Percentiles rank a stretch among this genome's conserved stretches.
phyloP scores from a whole-genome alignment of 2,329 filamentous ascomycete species.

The Cytospora piceae region DNA sequence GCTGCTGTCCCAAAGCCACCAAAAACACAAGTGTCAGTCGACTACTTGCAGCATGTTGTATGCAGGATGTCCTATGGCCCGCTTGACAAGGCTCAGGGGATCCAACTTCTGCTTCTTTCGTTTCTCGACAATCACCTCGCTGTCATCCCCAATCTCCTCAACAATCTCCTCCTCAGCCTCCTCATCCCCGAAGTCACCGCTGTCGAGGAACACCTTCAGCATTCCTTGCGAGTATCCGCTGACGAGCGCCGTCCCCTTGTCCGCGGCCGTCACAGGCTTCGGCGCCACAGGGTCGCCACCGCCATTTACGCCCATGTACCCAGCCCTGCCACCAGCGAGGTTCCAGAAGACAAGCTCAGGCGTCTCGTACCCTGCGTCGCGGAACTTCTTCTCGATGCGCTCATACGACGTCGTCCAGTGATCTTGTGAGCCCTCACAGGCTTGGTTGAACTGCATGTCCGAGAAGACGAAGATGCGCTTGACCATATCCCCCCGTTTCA shows the following conservation, averaged over 20 bases:
- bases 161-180: conserved; percentile 39
- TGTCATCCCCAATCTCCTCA: conserved; percentile 37
- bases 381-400: conserved; percentile 50
- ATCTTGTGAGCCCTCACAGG: conserved; percentile 25
- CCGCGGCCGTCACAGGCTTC: conserved; percentile 53
- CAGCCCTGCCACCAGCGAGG: conserved; percentile 48
- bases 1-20: too few species aligned
- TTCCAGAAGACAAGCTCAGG: conserved; percentile 66
- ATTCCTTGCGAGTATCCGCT: conserved; percentile 61
- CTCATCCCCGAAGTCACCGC: conserved; percentile 49
- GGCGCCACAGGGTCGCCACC: conserved; percentile 41
- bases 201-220: conserved; percentile 61
- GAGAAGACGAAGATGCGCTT: conserved; percentile 64
- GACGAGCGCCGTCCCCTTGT: conserved; percentile 53
- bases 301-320: conserved; percentile 18
- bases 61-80: conserved; percentile 56
- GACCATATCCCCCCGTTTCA: conserved; percentile 61
- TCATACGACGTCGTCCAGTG: conserved; percentile 53
- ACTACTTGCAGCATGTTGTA: conserved; percentile 60
- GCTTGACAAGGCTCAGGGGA: conserved; percentile 50
- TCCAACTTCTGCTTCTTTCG: conserved; percentile 48
- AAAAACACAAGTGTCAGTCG: conserved; percentile 45
- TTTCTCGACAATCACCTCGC: conserved; percentile 33
- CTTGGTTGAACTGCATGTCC: conserved; percentile 62
- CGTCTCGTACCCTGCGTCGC: conserved; percentile 57